A percentile compares a stretch with the other conserved stretches of the same genome.
Evolutionary conservation across 164 flowering plant genomes (phyloP).

Genomic region (Kingdonia uniflora): DNA sequence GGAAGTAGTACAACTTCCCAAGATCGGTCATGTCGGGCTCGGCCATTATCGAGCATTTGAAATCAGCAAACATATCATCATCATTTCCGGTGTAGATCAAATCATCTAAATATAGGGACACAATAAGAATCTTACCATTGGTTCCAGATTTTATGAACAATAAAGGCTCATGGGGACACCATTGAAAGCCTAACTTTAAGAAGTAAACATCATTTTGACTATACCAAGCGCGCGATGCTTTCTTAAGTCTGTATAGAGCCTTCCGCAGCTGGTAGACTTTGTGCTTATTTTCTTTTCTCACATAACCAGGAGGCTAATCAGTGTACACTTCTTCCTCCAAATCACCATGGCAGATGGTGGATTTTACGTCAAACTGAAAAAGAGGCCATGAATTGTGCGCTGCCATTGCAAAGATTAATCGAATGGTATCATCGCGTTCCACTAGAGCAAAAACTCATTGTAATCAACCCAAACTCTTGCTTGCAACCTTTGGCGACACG

Average conservation of each 20-base stretch:
- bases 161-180: not conserved
- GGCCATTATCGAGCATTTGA: no score
- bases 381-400: not conserved
- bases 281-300: not conserved
- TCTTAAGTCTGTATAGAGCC: not conserved
- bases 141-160: not conserved
- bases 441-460: not conserved
- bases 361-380: not conserved
- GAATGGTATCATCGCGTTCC: not conserved
- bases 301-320: not conserved
- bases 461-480: not conserved
- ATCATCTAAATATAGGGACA: not conserved
- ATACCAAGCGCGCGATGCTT: slow-evolving; percentile 3
- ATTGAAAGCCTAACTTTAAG: not conserved
- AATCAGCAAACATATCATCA: no score
- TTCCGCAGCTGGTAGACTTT: not conserved
- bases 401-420: not conserved
- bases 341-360: not conserved
- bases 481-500: not conserved
- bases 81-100: not conserved
- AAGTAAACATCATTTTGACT: not conserved
- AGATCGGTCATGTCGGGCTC: no score
- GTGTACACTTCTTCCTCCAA: not conserved
- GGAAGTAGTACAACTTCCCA: no score
- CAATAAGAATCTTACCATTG: not conserved